A percentile compares a stretch with the other conserved stretches of the same genome.
Conservation (phyloP, 306 rosid species). For the Prunus mume region DNA sequence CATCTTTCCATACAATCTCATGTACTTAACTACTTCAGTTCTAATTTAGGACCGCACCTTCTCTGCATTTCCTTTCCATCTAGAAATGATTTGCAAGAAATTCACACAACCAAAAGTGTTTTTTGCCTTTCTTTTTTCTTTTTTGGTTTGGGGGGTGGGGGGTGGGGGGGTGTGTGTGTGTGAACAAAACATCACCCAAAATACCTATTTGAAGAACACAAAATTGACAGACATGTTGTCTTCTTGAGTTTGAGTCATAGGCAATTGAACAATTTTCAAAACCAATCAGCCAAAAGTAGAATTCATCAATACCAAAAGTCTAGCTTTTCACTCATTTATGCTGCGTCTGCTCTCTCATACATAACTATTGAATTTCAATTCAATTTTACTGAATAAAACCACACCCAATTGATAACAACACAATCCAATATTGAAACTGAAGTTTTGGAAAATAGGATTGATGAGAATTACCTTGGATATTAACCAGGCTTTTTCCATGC, state of each 20-base stretch:
- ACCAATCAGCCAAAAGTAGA: neutral
- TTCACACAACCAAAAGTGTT: neutral
- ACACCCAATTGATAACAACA: neutral
- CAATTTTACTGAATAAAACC: neutral
- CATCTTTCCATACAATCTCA: neutral
- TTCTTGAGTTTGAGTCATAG: no score
- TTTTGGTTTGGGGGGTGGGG: no score
- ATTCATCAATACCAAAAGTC: neutral
- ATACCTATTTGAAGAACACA: no score
- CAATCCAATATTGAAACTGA: neutral
- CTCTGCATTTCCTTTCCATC: neutral
- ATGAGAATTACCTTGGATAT: slow-evolving; percentile 65
- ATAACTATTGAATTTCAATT: neutral
- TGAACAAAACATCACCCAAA: neutral
- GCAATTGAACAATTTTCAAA: neutral
- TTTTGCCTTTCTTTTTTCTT: no score
- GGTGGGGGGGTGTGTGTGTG: no score
- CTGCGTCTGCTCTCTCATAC: neutral
- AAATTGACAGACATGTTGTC: no score
- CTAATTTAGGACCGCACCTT: neutral
- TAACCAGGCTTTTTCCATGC: slow-evolving; percentile 83
- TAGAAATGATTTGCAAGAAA: neutral
- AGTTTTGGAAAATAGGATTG: neutral
- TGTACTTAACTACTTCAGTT: neutral
- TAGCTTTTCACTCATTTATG: neutral